Percentiles rank a stretch among this genome's conserved stretches.
Evolutionary conservation across 2,329 filamentous ascomycete genomes (phyloP).

Genomic region (Geosmithia putterillii): DNA sequence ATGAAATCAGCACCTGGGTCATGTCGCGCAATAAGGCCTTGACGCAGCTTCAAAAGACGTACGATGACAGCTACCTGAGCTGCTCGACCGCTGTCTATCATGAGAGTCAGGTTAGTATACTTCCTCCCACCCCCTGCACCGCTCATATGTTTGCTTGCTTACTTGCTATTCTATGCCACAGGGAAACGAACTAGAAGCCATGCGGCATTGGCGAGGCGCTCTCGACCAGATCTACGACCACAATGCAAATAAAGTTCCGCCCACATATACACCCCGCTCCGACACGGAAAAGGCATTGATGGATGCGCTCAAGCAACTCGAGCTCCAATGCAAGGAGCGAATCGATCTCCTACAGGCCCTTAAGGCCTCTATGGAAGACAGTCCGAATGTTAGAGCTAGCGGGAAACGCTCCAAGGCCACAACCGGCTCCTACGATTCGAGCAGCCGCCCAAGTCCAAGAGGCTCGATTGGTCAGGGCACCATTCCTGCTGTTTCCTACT

Average conservation of each 20-base stretch:
- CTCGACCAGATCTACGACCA: conserved; percentile 83
- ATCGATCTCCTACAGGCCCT: conserved; percentile 81
- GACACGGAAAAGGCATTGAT: conserved; percentile 77
- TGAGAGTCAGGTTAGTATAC: conserved; percentile 62
- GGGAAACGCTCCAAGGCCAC: conserved; percentile 9
- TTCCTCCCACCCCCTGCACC: background rate
- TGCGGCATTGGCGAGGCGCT: conserved; percentile 80
- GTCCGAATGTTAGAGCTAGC: conserved; percentile 4
- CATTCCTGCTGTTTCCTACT: conserved; percentile 68
- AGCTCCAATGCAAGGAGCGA: conserved; percentile 85
- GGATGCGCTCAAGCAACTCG: conserved; percentile 70
- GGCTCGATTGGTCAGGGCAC: conserved; percentile 72
- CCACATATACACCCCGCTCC: conserved; percentile 56
- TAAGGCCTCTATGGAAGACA: conserved; percentile 45
- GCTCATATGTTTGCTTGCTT: background rate
- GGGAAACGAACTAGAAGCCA: conserved; percentile 84
- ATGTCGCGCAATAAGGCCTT: conserved; percentile 45
- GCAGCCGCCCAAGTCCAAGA: conserved; percentile 19
- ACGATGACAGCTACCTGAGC: conserved; percentile 89
- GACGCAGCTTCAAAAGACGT: conserved; percentile 85
- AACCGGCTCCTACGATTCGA: conserved; percentile 9
- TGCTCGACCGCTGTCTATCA: conserved; percentile 96
- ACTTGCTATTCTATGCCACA: conserved; percentile 22
- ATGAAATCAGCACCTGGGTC: conserved; percentile 16
- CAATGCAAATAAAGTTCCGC: conserved; percentile 61